Base-by-base conservation (phyloP, 306 rosid genomes). In the Quercus wislizeni region DNA sequence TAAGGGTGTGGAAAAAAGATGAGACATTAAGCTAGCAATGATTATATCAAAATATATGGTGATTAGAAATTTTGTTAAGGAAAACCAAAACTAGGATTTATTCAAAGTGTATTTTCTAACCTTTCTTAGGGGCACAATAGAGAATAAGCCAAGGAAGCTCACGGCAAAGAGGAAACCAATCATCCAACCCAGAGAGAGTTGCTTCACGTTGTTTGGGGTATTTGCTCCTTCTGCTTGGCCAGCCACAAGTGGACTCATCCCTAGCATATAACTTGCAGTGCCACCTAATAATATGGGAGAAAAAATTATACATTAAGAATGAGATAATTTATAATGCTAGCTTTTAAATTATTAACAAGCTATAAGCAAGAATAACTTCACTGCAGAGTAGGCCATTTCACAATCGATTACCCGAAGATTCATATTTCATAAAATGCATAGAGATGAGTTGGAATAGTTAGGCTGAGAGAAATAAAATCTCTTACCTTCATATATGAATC, bases 141-240 rank as follows among this genome's bases (percentile, higher is more conserved):
- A 85, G 86, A 92, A 92, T 63, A 92, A 83, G 38, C 97, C 96
- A 4, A 91, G 90, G 73, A 91, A 91, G 85, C 97, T 89, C 58
- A 92, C 96, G 5, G 61, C 73, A 76, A 92, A 89, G 73, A 91
- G 90, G 81, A 91, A 92, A 3, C 87, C 92, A 73, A 85, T 80
- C 91, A 92, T 91, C 97, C 97, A 92, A 35, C 91, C 90, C 31
- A 88, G 71, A 12, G 88, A 77, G 35, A 88, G 89, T 15, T 4
- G 65, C 87, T 89, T 92, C 23, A 85, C 77, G 73, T 92, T 92
- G 17, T 67, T 76, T 19, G 91, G 94, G 10, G 80, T 86, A 85
- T 84, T 75, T 35, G 87, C 89, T 69, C 31, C 89, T 15, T 81
- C 84, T 46, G 69, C 93, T 68, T 88, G 90, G 46, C 88, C 87